Conservation (phyloP, 768 basidiomycete species). For the Suillus tomentosus region DNA sequence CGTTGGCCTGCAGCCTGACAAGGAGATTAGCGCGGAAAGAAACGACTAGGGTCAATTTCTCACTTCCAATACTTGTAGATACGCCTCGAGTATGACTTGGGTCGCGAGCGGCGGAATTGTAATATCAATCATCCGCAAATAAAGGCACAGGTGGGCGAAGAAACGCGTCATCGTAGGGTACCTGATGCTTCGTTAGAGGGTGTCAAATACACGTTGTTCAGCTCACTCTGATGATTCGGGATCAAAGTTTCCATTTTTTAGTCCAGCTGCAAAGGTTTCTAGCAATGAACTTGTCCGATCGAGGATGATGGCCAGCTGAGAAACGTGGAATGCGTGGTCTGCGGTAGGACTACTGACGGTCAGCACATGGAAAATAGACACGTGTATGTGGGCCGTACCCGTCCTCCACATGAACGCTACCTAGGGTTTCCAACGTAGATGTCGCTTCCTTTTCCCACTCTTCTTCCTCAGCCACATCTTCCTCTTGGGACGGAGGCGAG, state of each 20-base stretch:
- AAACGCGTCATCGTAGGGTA: slow-evolving; percentile 80
- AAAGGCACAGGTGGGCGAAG: slow-evolving; percentile 85
- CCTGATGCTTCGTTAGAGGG: slow-evolving; percentile 36
- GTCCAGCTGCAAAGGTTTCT: slow-evolving; percentile 61
- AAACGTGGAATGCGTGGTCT: slow-evolving; percentile 78
- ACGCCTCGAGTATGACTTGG: slow-evolving; percentile 84
- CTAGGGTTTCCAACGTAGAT: slow-evolving; percentile 56
- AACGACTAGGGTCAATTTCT: slow-evolving; percentile 18
- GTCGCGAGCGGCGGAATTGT: slow-evolving; percentile 71
- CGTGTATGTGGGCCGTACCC: slow-evolving; percentile 46
- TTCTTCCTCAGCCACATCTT: slow-evolving; percentile 45
- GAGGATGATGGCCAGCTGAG: slow-evolving; percentile 79
- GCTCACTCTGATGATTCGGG: slow-evolving; percentile 58
- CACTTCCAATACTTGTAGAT: slow-evolving; percentile 86
- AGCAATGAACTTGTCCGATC: slow-evolving; percentile 69
- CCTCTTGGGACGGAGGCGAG: slow-evolving; percentile 24
- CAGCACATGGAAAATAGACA: slow-evolving; percentile 7
- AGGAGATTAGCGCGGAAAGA: slow-evolving; percentile 1
- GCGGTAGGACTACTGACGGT: slow-evolving; percentile 50
- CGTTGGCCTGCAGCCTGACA: slow-evolving; percentile 71
- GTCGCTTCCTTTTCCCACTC: slow-evolving; percentile 71
- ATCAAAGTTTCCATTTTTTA: slow-evolving; percentile 53
- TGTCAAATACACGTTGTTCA: slow-evolving; percentile 10
- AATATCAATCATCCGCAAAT: slow-evolving; percentile 60
- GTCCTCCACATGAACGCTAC: slow-evolving; percentile 59